These are phyloP conservation scores for Phytopythium oedochilum DNA, from an alignment of 352 stramenopile species.

Conservation along the genomic window DNA sequence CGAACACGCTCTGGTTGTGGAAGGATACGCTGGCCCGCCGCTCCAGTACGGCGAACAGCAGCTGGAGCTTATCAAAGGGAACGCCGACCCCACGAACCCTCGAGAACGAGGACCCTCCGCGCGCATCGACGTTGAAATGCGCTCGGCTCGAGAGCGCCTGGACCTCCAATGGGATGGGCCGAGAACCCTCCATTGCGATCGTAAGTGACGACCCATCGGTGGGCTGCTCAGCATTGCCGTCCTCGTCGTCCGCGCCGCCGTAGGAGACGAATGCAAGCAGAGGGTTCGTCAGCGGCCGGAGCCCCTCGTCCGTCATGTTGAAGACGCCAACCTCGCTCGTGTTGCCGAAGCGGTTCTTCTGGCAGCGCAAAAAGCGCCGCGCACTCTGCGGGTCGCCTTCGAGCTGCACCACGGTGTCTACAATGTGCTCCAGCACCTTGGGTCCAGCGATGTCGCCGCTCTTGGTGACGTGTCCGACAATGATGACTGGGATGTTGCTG, in stretches of 20 bases:
- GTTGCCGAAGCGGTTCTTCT: conserved; percentile 96
- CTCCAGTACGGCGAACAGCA: conserved; percentile 96
- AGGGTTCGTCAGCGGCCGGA: conserved; percentile 75
- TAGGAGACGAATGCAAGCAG: conserved; percentile 78
- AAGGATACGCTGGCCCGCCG: conserved; percentile 84
- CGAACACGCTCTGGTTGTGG: conserved; percentile 76
- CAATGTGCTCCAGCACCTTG: conserved; percentile 87
- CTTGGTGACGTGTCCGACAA: conserved; percentile 98
- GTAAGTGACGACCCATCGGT: conserved; percentile 86
- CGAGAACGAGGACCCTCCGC: conserved; percentile 31
- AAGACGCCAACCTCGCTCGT: conserved; percentile 96
- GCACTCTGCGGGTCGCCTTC: conserved; percentile 87
- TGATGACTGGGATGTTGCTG: conserved; percentile 87
- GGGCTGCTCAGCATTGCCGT: conserved; percentile 3
- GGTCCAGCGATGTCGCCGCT: conserved; percentile 94
- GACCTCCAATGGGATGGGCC: conserved; percentile 93
- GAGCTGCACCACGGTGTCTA: conserved; percentile 96
- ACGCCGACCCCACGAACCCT: conserved; percentile 74
- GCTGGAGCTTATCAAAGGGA: conserved; percentile 86
- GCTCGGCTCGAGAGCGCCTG: conserved; percentile 87
- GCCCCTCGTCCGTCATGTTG: conserved; percentile 87
- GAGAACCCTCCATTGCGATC: conserved; percentile 92
- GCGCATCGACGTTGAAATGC: conserved; percentile 30
- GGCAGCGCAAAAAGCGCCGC: conserved; percentile 88
- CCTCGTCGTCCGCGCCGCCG: conserved; percentile 13